Percentiles rank a stretch among this genome's conserved stretches.
Evolutionary conservation across 2,329 filamentous ascomycete genomes (phyloP).

Genomic region (Ascochyta koolunga): DNA sequence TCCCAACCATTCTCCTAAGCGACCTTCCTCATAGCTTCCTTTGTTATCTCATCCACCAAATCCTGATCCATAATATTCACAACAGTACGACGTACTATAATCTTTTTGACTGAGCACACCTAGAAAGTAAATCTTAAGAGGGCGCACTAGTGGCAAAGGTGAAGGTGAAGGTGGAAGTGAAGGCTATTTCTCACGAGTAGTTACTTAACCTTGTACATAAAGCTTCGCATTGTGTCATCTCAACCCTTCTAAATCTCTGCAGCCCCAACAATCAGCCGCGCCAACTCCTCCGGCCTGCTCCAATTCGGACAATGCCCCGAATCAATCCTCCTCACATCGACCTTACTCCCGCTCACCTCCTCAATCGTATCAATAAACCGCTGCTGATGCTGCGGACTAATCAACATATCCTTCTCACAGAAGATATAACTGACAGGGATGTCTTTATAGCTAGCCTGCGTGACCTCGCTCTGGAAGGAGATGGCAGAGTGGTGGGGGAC

Average conservation of each 20-base stretch:
- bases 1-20: no score
- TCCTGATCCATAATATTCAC: no score
- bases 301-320: slow-evolving; percentile 43
- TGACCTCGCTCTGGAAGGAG: slow-evolving; percentile 42
- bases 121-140: no score
- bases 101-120: no score
- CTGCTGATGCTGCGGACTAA: slow-evolving; percentile 39
- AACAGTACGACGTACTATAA: no score
- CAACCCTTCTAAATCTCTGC: slow-evolving; percentile 3
- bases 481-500: slow-evolving; percentile 41
- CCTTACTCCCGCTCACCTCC: slow-evolving; percentile 34
- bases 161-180: no score
- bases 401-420: slow-evolving; percentile 43
- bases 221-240: not conserved
- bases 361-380: slow-evolving; percentile 43
- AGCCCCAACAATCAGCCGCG: slow-evolving; percentile 24
- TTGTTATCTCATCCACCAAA: no score
- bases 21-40: no score
- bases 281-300: slow-evolving; percentile 32
- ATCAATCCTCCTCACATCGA: slow-evolving; percentile 40
- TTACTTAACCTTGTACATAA: no score
- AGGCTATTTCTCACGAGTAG: no score
- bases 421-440: slow-evolving; percentile 49
- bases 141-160: no score
- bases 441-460: slow-evolving; percentile 48